Percentiles rank a stretch among this genome's conserved stretches.
These are phyloP conservation scores for Harringtonia lauricola DNA, from an alignment of 2,329 filamentous ascomycete species.

Conservation along the genomic window DNA sequence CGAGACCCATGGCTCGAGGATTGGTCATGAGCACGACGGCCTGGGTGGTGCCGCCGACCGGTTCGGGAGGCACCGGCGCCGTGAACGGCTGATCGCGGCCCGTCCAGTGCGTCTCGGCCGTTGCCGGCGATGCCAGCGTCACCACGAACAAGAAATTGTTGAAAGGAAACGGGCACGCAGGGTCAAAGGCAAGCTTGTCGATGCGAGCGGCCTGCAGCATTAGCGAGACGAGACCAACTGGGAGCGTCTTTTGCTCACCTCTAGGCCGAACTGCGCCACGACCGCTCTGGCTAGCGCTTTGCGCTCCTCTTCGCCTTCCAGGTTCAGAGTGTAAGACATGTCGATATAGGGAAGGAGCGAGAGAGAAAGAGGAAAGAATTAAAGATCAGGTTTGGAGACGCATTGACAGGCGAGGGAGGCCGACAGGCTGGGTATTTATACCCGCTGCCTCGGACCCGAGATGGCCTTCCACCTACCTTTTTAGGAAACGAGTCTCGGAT, in stretches of 20 bases:
- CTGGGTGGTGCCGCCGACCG: background rate
- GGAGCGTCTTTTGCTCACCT: background rate
- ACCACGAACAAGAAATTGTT: background rate
- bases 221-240: too few relatives aligned
- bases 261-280: background rate
- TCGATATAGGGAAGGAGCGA: too few relatives aligned
- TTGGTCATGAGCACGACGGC: background rate
- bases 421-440: too few relatives aligned
- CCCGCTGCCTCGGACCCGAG: too few relatives aligned
- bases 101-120: background rate
- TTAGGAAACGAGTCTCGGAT: too few relatives aligned
- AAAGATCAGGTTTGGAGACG: too few relatives aligned
- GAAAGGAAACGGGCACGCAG: background rate
- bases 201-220: background rate
- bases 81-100: background rate
- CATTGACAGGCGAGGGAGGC: too few relatives aligned
- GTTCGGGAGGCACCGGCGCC: background rate
- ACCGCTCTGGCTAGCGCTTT: background rate
- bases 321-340: too few relatives aligned
- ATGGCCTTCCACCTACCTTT: too few relatives aligned
- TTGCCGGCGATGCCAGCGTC: background rate
- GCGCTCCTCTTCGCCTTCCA: background rate
- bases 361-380: too few relatives aligned
- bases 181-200: background rate
- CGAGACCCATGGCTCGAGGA: background rate